Evolutionary conservation across 2,329 filamentous ascomycete genomes (phyloP).

Genomic region (Gliomastix tumulicola): DNA sequence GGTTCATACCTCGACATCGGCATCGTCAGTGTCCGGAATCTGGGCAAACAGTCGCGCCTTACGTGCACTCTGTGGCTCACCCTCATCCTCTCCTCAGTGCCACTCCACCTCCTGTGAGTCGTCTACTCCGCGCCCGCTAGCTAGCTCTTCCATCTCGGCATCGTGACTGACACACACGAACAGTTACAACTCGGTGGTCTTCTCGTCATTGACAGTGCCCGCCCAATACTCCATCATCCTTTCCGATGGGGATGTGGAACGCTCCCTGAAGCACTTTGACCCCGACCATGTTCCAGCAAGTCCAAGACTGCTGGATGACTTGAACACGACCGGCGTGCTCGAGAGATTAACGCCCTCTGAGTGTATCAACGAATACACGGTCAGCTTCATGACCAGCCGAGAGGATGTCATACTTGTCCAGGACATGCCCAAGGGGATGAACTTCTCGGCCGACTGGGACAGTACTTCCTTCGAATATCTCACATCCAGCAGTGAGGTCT

Average conservation of each 20-base stretch:
- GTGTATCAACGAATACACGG: neutral
- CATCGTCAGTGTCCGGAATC: constrained; percentile 11
- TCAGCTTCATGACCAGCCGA: neutral
- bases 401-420: neutral
- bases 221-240: too few species aligned
- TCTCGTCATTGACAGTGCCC: neutral
- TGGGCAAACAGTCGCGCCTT: too few species aligned
- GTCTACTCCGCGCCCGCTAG: neutral
- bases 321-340: too few species aligned
- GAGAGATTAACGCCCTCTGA: neutral
- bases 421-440: neutral
- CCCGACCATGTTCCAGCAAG: too few species aligned
- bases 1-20: constrained; percentile 13
- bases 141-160: neutral
- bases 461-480: too few species aligned
- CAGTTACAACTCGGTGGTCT: neutral
- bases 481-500: too few species aligned
- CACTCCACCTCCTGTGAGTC: neutral
- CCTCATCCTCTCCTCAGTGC: too few species aligned
- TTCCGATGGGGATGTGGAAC: neutral
- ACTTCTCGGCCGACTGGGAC: neutral
- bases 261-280: too few species aligned
- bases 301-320: too few species aligned
- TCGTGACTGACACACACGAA: too few species aligned
- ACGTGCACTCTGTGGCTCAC: too few species aligned